These are phyloP conservation scores for Verbascum thapsus DNA, from an alignment of 257 asterid genomes.

Conservation along the genomic window DNA sequence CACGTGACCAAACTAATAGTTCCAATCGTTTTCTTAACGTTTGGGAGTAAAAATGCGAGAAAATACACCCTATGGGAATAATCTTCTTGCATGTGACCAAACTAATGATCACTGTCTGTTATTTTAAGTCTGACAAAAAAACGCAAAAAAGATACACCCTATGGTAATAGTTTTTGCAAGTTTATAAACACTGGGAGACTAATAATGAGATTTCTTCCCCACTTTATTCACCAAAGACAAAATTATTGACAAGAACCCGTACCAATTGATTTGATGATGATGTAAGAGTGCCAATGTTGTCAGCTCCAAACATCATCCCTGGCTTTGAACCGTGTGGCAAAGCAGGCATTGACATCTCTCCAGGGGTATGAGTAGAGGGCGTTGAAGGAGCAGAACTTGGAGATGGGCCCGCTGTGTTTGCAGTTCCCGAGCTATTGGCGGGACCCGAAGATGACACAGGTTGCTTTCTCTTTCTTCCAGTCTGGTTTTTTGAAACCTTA, in stretches of 20 bases:
- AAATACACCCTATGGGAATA: no score
- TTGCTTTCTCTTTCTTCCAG: conserved; percentile 93
- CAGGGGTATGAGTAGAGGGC: conserved; percentile 97
- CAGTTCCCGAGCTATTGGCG: conserved; percentile 97
- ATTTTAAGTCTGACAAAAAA: no score
- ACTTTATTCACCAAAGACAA: conserved; percentile 4
- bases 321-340: conserved; percentile 91
- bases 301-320: conserved; percentile 79
- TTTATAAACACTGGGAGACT: no score
- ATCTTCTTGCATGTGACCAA: no score
- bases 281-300: conserved; percentile 77
- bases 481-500: conserved; percentile 91
- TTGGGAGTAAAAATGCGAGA: no score
- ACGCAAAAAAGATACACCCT: no score
- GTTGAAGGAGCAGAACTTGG: conserved; percentile 99
- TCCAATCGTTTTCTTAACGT: no score
- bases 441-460: conserved; percentile 93
- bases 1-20: no score
- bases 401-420: conserved; percentile 97
- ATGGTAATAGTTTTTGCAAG: no score
- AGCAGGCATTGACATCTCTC: conserved; percentile 87
- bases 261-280: conserved; percentile 94
- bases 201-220: no score
- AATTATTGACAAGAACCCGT: conserved; percentile 30
- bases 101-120: no score